Evolutionary conservation across 805 yeast species (phyloP).

Genomic region (Metschnikowia lachancei): DNA sequence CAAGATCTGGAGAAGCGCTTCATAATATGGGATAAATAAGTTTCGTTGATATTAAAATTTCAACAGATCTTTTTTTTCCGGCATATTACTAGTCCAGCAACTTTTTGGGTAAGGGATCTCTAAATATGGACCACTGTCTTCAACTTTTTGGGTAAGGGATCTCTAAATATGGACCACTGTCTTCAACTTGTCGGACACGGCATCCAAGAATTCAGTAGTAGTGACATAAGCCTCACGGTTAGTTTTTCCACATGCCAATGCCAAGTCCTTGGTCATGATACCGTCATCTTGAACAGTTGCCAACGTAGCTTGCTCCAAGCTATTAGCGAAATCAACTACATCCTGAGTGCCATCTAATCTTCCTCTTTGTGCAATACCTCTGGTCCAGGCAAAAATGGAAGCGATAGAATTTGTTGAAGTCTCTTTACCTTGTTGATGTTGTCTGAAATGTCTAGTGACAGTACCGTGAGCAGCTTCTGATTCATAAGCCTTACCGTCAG

Average conservation of each 20-base stretch:
- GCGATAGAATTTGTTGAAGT: slow-evolving; percentile 97
- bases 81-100: not conserved
- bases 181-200: slow-evolving; percentile 67
- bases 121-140: slow-evolving; percentile 14
- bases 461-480: slow-evolving; percentile 99
- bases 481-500: slow-evolving; percentile 94
- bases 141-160: not conserved
- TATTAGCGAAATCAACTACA: slow-evolving; percentile 74
- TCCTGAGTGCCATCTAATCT: slow-evolving; percentile 82
- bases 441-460: slow-evolving; percentile 95
- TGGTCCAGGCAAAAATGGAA: slow-evolving; percentile 94
- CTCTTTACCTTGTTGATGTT: slow-evolving; percentile 94
- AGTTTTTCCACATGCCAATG: slow-evolving; percentile 83
- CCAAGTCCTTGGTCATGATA: slow-evolving; percentile 95
- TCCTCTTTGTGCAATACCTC: slow-evolving; percentile 92
- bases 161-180: slow-evolving; percentile 2
- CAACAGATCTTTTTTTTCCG: not conserved
- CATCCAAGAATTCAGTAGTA: slow-evolving; percentile 86
- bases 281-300: slow-evolving; percentile 82
- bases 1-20: too few relatives aligned
- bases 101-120: not conserved
- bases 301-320: slow-evolving; percentile 77
- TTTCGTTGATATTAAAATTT: not conserved
- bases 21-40: not conserved
- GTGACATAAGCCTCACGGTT: slow-evolving; percentile 80